Evolutionary conservation across 306 rosid species (phyloP).

Genomic region (Canavalia ensiformis): DNA sequence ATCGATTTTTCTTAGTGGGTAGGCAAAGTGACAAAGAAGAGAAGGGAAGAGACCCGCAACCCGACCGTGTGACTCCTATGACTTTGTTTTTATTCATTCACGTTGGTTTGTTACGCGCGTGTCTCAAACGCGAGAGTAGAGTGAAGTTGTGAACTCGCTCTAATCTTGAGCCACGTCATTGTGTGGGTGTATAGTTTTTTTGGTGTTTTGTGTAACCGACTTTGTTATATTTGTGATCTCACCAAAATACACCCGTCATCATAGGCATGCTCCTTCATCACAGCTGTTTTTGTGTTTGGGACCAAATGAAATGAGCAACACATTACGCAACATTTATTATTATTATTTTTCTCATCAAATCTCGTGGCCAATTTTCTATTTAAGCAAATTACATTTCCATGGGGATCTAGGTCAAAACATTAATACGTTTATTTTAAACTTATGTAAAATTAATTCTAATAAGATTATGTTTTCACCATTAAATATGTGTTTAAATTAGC

Average conservation of each 20-base stretch:
- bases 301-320: background rate
- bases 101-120: constrained; percentile 17
- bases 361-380: constrained; percentile 6
- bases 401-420: background rate
- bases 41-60: background rate
- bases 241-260: constrained; percentile 13
- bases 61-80: constrained; percentile 17
- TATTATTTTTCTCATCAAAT: background rate
- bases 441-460: no score
- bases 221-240: constrained; percentile 35
- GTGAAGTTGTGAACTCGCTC: constrained; percentile 39
- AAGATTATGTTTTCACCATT: no score
- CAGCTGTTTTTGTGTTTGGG: constrained; percentile 14
- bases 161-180: constrained; percentile 42
- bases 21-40: constrained; percentile 66
- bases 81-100: background rate
- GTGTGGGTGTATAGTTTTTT: constrained; percentile 41
- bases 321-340: constrained; percentile 30
- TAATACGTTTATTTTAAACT: no score
- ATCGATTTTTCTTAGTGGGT: constrained; percentile 66
- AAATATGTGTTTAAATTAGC: no score
- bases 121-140: constrained; percentile 40
- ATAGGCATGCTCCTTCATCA: background rate
- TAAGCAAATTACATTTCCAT: background rate
- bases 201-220: constrained; percentile 51